Percentiles rank a stretch among this genome's conserved stretches.
phyloP scores from a whole-genome alignment of 768 basidiomycete genomes.

The Sistotremastrum niveocremeum region DNA sequence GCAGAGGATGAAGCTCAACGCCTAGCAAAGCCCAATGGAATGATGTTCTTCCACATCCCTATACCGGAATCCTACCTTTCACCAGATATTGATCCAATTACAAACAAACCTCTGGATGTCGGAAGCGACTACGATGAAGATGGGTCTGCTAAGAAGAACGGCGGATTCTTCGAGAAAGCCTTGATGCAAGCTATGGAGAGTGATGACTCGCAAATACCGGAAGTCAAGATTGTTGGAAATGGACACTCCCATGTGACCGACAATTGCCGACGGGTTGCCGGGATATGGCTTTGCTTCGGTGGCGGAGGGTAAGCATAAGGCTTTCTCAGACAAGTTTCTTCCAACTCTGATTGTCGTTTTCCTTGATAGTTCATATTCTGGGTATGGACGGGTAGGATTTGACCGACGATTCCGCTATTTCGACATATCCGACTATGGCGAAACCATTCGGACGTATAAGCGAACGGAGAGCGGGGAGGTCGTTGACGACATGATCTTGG shows the following conservation, averaged over 20 bases:
- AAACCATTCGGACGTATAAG: slow-evolving; percentile 84
- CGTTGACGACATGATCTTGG: slow-evolving; percentile 48
- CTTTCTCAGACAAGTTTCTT: slow-evolving; percentile 1
- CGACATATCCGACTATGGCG: slow-evolving; percentile 79
- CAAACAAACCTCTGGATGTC: slow-evolving; percentile 51
- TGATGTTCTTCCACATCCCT: slow-evolving; percentile 98
- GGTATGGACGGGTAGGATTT: slow-evolving; percentile 73
- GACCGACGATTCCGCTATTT: slow-evolving; percentile 86
- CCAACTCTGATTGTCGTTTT: background rate
- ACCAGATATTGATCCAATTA: slow-evolving; percentile 51
- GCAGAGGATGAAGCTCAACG: slow-evolving; percentile 26
- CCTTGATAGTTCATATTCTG: slow-evolving; percentile 55
- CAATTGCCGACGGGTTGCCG: slow-evolving; percentile 71
- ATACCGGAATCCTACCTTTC: slow-evolving; percentile 61
- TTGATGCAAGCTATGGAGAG: slow-evolving; percentile 61
- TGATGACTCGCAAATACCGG: slow-evolving; percentile 36
- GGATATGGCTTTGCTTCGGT: slow-evolving; percentile 87
- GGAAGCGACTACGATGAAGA: slow-evolving; percentile 50
- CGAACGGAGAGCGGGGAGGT: slow-evolving; percentile 59
- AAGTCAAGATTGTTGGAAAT: slow-evolving; percentile 82
- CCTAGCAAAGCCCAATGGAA: slow-evolving; percentile 85
- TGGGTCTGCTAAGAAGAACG: slow-evolving; percentile 57
- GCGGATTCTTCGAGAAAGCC: slow-evolving; percentile 76
- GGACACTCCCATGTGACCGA: slow-evolving; percentile 92
- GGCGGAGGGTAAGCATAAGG: slow-evolving; percentile 51